Evolutionary conservation across 768 basidiomycete species (phyloP), one percentile per base, ranked within the genome.

Genomic region (Boletus rex-veris): DNA sequence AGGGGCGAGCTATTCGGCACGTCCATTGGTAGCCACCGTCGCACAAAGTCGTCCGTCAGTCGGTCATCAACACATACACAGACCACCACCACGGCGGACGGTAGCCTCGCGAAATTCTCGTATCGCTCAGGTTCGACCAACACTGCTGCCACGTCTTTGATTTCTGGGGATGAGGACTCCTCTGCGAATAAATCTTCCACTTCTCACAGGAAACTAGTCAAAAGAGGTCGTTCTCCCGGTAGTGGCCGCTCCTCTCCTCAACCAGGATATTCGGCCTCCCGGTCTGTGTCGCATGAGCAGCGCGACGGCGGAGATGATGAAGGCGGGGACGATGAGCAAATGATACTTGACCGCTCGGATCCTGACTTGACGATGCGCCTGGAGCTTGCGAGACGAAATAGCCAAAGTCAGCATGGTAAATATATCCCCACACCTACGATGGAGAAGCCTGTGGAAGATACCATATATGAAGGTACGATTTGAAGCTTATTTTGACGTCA

Each of bases 321-420:
- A 26, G 81, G 80, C n/a, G 77, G 75, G 39, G 68, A 78, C 19
- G 70, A 71, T 15, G 71, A 74, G 8, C 68, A 75, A 48, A 53
- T 70, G 45, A 68, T 70, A 11, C 70, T 81, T 58, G 85, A 90
- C 57, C 75, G 80, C 46, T 89, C 86, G 15, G 90, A 92, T 63
- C 79, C 80, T 60, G 88, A 95, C 65, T 75, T 96, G 49, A 79
- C 85, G 19, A 77, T 82, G 73, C 85, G 87, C 45, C 72, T 97
- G 48, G 90, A 90, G 57, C 74, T 96, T 45, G 94, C 94, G 6
- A 76, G 90, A 55, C 80, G 81, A 59, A 97, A 97, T 66, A 92
- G 91, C 66, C 78, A 85, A 63, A 88, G 80, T 67, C 91, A 92
- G 60, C 79, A 81, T 53, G 78, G 75, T 16, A 78, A 79, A 45